Evolutionary conservation across 225 moss, liverwort and hornwort genomes (phyloP).

Genomic region (Pseudoscleropodium purum): DNA sequence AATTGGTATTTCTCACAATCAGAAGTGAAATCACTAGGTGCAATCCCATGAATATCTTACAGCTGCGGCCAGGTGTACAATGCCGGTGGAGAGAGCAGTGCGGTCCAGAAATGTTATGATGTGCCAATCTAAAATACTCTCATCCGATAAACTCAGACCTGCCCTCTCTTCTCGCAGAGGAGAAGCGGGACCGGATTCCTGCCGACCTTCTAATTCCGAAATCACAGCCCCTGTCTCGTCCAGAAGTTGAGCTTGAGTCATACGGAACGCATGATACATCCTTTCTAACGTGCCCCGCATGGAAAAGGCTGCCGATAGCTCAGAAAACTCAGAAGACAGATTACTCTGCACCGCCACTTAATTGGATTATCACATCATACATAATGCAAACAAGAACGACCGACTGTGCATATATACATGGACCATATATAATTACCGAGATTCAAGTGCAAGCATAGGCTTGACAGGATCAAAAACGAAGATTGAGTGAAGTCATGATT

Average conservation of each 20-base stretch:
- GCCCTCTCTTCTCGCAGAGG: constrained; percentile 18
- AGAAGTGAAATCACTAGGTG: constrained; percentile 1
- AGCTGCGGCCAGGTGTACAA: constrained; percentile 26
- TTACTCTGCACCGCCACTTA: constrained; percentile 14
- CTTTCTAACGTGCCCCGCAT: constrained; percentile 36
- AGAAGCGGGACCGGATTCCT: constrained; percentile 10
- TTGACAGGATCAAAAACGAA: background rate
- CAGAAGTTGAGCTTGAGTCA: constrained; percentile 35
- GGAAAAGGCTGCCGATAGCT: constrained; percentile 20
- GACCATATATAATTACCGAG: background rate
- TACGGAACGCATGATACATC: constrained; percentile 34
- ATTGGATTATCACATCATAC: background rate
- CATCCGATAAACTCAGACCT: constrained; percentile 26
- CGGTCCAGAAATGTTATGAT: constrained; percentile 36
- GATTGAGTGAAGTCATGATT: background rate
- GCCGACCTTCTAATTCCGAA: constrained; percentile 18
- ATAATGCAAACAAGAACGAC: background rate
- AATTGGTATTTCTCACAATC: background rate
- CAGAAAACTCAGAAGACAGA: constrained; percentile 30
- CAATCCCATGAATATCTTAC: constrained; percentile 27
- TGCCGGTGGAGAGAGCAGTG: constrained; percentile 29
- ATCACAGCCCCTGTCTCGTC: constrained; percentile 24
- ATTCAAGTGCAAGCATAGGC: background rate
- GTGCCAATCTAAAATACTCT: constrained; percentile 36
- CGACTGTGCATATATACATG: background rate